A percentile compares a stretch with the other conserved stretches of the same genome.
Conservation (phyloP, 768 basidiomycete genomes). For the Thelephora aurantiotincta region DNA sequence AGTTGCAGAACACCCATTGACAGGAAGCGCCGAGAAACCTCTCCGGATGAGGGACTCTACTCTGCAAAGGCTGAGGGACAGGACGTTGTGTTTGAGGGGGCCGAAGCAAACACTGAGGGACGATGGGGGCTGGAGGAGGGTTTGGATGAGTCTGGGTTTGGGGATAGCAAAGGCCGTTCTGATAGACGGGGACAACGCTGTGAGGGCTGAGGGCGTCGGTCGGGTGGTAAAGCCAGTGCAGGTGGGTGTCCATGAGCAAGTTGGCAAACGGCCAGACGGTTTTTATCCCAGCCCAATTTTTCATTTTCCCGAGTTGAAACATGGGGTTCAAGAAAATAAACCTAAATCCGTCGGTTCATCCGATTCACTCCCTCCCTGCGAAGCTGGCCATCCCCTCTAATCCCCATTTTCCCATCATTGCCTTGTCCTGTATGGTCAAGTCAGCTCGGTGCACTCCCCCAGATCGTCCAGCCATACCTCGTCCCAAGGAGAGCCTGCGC, state of each 20-base stretch:
- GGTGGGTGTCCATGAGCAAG: not conserved
- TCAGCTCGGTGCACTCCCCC: not conserved
- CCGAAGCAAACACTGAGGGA: not conserved
- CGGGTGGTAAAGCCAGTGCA: too few relatives aligned
- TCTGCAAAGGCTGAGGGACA: too few relatives aligned
- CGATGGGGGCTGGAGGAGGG: not conserved
- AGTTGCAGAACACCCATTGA: too few relatives aligned
- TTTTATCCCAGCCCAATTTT: too few relatives aligned
- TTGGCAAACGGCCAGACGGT: not conserved
- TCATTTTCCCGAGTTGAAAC: too few relatives aligned
- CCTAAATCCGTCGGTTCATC: not conserved
- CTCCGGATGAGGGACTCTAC: too few relatives aligned
- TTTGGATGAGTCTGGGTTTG: constrained; percentile 2
- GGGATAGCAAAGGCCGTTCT: not conserved
- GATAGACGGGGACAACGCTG: too few relatives aligned
- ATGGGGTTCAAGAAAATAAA: not conserved
- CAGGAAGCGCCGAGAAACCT: too few relatives aligned
- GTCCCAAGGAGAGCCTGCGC: constrained; percentile 82
- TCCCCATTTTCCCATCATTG: constrained; percentile 90
- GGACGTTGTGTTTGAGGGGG: too few relatives aligned
- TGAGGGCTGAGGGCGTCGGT: too few relatives aligned
- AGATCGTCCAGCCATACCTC: constrained; percentile 30
- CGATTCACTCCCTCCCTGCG: constrained; percentile 19
- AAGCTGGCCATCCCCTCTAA: constrained; percentile 86
- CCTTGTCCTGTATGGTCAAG: constrained; percentile 51